Evolutionary conservation across 2,329 filamentous ascomycete genomes (phyloP).

Genomic region (Fusarium haematococcum): DNA sequence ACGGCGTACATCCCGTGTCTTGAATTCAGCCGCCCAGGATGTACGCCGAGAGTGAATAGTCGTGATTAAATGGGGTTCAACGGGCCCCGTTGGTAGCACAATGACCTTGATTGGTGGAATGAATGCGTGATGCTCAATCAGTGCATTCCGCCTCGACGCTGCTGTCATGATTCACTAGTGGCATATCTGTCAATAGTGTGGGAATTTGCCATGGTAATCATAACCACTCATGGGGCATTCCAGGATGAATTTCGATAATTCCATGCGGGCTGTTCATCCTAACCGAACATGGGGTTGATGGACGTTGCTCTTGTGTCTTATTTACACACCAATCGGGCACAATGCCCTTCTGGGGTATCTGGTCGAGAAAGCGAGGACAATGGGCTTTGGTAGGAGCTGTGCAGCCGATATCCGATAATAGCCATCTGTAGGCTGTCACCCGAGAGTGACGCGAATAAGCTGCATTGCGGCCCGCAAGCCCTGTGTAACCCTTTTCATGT

Average conservation of each 20-base stretch:
- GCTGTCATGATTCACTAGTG: not conserved
- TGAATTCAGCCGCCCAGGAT: not conserved
- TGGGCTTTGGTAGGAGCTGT: not conserved
- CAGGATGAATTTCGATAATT: not conserved
- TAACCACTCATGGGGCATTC: not conserved
- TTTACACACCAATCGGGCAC: not conserved
- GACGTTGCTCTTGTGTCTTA: not conserved
- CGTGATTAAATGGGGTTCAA: not conserved
- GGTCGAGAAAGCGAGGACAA: not conserved
- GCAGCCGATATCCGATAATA: not conserved
- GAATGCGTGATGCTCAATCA: not conserved
- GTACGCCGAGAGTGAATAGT: not conserved
- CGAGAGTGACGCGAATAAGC: not conserved
- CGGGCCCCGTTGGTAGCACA: not conserved
- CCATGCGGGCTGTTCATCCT: not conserved
- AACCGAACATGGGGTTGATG: not conserved
- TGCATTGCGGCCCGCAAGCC: not conserved
- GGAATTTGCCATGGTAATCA: not conserved
- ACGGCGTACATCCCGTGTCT: conserved; percentile 20
- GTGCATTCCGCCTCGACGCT: not conserved
- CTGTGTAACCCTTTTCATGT: not conserved
- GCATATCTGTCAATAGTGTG: not conserved
- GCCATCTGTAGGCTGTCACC: not conserved
- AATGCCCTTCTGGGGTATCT: not conserved
- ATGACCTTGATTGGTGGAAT: not conserved